Percentiles rank a stretch among this genome's conserved stretches.
Conservation (phyloP, 805 yeast genomes). For the Candida oleophila region DNA sequence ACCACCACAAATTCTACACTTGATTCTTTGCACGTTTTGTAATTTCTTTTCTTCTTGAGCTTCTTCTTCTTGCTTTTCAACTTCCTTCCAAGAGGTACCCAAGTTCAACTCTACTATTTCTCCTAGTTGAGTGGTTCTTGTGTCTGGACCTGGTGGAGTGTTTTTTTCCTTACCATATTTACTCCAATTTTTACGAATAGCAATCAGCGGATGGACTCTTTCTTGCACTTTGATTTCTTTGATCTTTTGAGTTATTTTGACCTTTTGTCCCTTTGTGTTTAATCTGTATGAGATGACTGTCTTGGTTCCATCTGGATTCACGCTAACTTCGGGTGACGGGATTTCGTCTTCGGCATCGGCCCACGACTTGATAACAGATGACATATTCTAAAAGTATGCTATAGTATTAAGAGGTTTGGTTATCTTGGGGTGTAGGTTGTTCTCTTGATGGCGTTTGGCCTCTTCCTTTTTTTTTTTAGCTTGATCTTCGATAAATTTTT, state of each 20-base stretch:
- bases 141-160: conserved; percentile 81
- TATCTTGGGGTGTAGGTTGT: background rate
- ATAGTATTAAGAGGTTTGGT: background rate
- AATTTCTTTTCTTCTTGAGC: conserved; percentile 43
- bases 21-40: conserved; percentile 44
- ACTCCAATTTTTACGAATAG: conserved; percentile 83
- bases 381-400: background rate
- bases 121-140: conserved; percentile 83
- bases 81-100: conserved; percentile 74
- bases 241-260: conserved; percentile 83
- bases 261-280: conserved; percentile 78
- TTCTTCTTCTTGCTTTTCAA: conserved; percentile 70
- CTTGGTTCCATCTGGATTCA: conserved; percentile 85
- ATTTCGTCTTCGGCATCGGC: conserved; percentile 75
- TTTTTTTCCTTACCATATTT: conserved; percentile 81
- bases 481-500: background rate
- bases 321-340: conserved; percentile 70
- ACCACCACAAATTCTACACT: conserved; percentile 92
- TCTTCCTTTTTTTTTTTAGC: background rate
- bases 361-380: conserved; percentile 52
- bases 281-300: conserved; percentile 76
- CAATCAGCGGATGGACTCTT: conserved; percentile 79
- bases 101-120: conserved; percentile 77
- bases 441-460: background rate
- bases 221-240: conserved; percentile 75